Conservation (phyloP, 345 rosid species). For the Salix viminalis region DNA sequence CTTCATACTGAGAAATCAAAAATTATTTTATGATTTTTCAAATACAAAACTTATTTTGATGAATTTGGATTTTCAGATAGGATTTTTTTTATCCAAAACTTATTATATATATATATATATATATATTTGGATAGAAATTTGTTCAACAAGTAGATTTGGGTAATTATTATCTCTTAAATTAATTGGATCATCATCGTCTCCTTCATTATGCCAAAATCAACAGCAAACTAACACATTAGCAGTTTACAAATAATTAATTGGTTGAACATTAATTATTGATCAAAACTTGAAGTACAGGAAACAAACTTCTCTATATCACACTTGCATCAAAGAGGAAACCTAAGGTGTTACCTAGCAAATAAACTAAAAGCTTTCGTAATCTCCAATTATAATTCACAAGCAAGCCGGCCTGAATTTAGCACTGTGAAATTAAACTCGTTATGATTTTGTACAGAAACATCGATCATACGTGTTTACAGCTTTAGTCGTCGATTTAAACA, state of each 20-base stretch:
- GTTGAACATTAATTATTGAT: not conserved
- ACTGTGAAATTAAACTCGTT: not conserved
- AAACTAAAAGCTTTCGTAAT: not conserved
- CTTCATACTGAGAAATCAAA: too few species aligned
- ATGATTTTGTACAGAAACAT: not conserved
- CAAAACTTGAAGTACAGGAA: not conserved
- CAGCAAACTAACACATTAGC: not conserved
- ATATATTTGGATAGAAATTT: not conserved
- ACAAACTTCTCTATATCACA: not conserved
- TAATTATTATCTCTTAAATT: not conserved
- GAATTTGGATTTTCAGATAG: too few species aligned
- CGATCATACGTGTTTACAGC: not conserved
- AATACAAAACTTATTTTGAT: too few species aligned
- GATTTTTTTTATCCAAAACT: too few species aligned
- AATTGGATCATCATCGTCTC: not conserved
- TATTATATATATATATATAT: too few species aligned
- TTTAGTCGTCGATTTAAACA: not conserved
- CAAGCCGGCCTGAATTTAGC: not conserved
- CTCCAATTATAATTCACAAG: not conserved
- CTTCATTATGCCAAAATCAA: not conserved
- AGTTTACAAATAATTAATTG: not conserved
- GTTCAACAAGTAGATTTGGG: not conserved
- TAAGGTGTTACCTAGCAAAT: not conserved
- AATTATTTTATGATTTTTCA: too few species aligned
- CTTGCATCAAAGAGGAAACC: not conserved